phyloP scores from a whole-genome alignment of 352 stramenopile species.

The Pythium sp. region DNA sequence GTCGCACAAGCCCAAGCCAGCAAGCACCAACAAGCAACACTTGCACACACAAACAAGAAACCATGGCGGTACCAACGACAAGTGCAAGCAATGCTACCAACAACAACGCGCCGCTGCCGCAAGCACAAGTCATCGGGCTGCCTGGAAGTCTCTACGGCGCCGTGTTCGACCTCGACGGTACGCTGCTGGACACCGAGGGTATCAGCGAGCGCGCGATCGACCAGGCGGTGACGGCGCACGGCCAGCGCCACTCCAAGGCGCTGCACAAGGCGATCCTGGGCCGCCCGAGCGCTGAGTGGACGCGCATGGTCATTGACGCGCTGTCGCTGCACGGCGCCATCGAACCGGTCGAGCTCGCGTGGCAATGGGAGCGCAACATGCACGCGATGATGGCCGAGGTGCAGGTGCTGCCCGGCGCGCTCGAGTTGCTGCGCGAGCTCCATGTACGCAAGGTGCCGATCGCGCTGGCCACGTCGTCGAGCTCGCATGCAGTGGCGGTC shows the following conservation, averaged over 20 bases:
- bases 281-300: conserved; percentile 65
- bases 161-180: conserved; percentile 86
- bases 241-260: conserved; percentile 51
- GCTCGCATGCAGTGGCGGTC: conserved; percentile 49
- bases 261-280: conserved; percentile 79
- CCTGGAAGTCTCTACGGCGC: conserved; percentile 23
- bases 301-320: conserved; percentile 62
- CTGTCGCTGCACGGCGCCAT: conserved; percentile 38
- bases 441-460: conserved; percentile 54
- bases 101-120: conserved; percentile 23
- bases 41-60: not conserved
- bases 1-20: too few species aligned
- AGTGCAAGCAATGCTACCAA: not conserved
- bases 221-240: conserved; percentile 47
- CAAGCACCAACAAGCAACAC: too few species aligned
- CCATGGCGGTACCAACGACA: not conserved
- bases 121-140: conserved; percentile 8
- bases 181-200: conserved; percentile 76
- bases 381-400: conserved; percentile 51
- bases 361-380: conserved; percentile 63
- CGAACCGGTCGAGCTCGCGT: conserved; percentile 51
- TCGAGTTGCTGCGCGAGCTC: conserved; percentile 46
- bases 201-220: conserved; percentile 65
- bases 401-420: conserved; percentile 47
- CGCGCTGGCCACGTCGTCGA: conserved; percentile 75